Conservation (phyloP, 83 land plant genomes). For the Larix sibirica region DNA sequence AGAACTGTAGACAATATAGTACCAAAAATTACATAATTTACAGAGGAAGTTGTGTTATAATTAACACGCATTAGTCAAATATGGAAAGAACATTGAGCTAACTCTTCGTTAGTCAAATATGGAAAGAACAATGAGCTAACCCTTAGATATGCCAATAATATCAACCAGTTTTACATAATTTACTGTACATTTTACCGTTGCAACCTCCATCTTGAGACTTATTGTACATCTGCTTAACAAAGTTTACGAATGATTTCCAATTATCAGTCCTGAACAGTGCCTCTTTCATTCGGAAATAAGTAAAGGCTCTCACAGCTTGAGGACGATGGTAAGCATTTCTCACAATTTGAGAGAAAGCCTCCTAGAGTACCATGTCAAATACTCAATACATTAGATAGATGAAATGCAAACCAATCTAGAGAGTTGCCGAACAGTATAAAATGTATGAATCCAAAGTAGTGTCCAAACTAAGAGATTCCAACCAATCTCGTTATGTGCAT, state of each 20-base stretch:
- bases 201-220: conserved; percentile 19
- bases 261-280: conserved; percentile 24
- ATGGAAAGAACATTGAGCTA: conserved; percentile 3
- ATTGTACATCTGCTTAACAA: conserved; percentile 34
- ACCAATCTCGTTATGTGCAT: neutral
- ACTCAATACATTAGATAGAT: neutral
- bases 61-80: conserved; percentile 1
- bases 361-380: conserved; percentile 19
- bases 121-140: neutral
- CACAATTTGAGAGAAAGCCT: conserved; percentile 28
- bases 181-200: conserved; percentile 20
- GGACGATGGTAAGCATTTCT: conserved; percentile 22
- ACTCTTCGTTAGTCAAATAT: neutral
- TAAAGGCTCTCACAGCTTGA: conserved; percentile 25
- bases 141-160: neutral
- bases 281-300: conserved; percentile 34
- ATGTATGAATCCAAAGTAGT: neutral
- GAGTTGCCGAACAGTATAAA: neutral
- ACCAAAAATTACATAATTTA: neutral
- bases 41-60: conserved; percentile 10
- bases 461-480: neutral
- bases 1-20: neutral
- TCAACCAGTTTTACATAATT: conserved; percentile 16
- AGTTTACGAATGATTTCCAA: conserved; percentile 34
- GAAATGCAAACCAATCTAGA: neutral